Evolutionary conservation across 2,329 filamentous ascomycete species (phyloP), one percentile per base, ranked within the genome.

Genomic region (Nemania sp.): DNA sequence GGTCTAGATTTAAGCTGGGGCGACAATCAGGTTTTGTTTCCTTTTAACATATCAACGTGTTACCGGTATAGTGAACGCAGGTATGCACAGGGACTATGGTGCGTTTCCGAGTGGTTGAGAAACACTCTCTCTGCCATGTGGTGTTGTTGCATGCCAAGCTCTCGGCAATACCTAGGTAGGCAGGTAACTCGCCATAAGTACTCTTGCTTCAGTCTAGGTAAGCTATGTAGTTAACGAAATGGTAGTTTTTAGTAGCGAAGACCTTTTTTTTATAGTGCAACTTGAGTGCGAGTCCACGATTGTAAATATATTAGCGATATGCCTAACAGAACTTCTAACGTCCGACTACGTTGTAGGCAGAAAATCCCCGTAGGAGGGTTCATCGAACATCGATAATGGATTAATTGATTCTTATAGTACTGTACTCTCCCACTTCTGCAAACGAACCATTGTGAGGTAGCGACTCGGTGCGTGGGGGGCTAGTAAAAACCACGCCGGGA

Each of bases 131-230:
- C 35, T 62, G 54, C 63, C 66, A 69, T 69, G 63, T 66, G 62
- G 52, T 66, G 20, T 59, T n/a, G 63, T 69, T 26, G 58, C 59
- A 69, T 69, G 63, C 66, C 63, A 69, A 69, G 66, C 53, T 55
- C 24, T 55, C 22, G 6, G 49, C 66, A 41, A 57, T 68, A 32
- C 66, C 61, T 5, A 68, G 57, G 51, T 27, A 57, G 61, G 61
- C 29, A 67, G 65, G 65, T 54, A 47, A 15, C n/a, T 60, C 26
- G 10, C 38, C 41, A 20, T 10, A 2, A 49, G 5, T 47, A 32
- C 52, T 41, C 13, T 27, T 32, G 60, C 49, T 64, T 58, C 54
- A 64, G 49, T 51, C 51, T 13, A 13, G 56, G 45, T 49, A 47
- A 8, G 45, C n/a, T 49, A 49, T 58, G 45, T 58, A 27, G 53